Conservation (phyloP, 1,284 basidiomycete genomes). For the Phellinidium pouzarii region DNA sequence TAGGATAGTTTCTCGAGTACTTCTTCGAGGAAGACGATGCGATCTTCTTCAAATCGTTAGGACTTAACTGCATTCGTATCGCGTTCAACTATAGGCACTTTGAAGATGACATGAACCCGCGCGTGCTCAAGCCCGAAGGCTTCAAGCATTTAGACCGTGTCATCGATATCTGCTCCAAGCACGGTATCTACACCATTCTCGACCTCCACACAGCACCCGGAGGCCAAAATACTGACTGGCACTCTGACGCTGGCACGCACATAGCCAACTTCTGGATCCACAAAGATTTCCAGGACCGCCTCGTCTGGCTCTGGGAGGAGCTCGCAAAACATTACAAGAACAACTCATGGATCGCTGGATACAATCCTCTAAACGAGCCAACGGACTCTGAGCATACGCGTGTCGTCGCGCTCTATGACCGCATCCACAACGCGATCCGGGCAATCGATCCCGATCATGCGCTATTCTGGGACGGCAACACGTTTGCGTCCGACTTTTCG, state of each 20-base stretch:
- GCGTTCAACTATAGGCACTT: constrained; percentile 30
- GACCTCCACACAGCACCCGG: constrained; percentile 29
- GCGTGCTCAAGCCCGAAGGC: constrained; percentile 26
- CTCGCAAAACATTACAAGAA: constrained; percentile 35
- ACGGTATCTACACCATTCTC: constrained; percentile 30
- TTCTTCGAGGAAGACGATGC: constrained; percentile 37
- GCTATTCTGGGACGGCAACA: constrained; percentile 32
- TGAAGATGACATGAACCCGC: constrained; percentile 29
- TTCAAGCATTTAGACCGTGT: constrained; percentile 32
- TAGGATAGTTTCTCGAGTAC: constrained; percentile 32
- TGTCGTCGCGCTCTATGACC: constrained; percentile 34
- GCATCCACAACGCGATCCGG: constrained; percentile 37
- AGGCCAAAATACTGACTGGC: constrained; percentile 26
- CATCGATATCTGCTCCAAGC: constrained; percentile 28
- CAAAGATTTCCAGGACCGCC: constrained; percentile 40
- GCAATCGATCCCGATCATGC: constrained; percentile 38
- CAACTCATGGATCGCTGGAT: constrained; percentile 36
- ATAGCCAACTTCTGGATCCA: constrained; percentile 35
- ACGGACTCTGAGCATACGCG: constrained; percentile 32
- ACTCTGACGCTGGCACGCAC: constrained; percentile 24
- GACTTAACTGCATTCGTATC: constrained; percentile 33
- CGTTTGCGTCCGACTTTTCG: constrained; percentile 38
- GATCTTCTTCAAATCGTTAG: constrained; percentile 32
- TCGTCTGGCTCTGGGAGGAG: constrained; percentile 36
- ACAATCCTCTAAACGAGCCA: constrained; percentile 43